phyloP scores from a whole-genome alignment of 1,284 basidiomycete species.

The Cutaneotrichosporon curvatum region DNA sequence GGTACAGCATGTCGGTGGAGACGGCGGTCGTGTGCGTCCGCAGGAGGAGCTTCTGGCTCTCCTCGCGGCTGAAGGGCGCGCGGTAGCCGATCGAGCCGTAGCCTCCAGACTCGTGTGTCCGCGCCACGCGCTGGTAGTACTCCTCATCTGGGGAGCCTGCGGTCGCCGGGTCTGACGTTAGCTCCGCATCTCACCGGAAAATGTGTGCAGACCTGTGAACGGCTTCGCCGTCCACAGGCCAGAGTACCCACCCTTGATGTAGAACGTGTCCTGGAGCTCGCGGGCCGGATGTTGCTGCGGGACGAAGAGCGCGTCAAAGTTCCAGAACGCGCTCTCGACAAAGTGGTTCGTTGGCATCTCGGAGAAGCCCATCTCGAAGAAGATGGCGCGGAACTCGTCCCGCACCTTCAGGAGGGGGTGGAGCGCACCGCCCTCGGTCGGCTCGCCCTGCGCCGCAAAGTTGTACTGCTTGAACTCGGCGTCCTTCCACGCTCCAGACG shows the following conservation, averaged over 20 bases:
- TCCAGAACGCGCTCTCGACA: constrained; percentile 99
- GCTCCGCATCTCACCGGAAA: constrained; percentile 1
- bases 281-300: constrained; percentile 98
- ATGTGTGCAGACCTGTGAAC: too few relatives aligned
- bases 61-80: constrained; percentile 89
- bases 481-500: constrained; percentile 82
- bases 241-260: constrained; percentile 72
- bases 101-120: constrained; percentile 82
- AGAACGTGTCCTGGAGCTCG: constrained; percentile 98
- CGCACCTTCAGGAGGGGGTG: constrained; percentile 96
- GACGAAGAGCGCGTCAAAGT: constrained; percentile 96
- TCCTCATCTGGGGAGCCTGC: constrained; percentile 71
- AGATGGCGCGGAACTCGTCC: constrained; percentile 96
- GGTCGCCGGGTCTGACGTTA: constrained; percentile 63
- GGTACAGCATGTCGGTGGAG: constrained; percentile 89
- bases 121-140: constrained; percentile 84
- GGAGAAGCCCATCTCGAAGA: constrained; percentile 98
- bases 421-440: constrained; percentile 79
- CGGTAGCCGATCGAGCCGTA: constrained; percentile 96
- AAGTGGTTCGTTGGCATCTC: constrained; percentile 99
- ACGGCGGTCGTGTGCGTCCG: constrained; percentile 97
- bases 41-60: constrained; percentile 84
- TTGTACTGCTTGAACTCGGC: constrained; percentile 97
- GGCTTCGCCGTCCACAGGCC: background rate
- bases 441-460: constrained; percentile 91